phyloP scores from a whole-genome alignment of 2,329 filamentous ascomycete species.

The Xylaria sp. region DNA sequence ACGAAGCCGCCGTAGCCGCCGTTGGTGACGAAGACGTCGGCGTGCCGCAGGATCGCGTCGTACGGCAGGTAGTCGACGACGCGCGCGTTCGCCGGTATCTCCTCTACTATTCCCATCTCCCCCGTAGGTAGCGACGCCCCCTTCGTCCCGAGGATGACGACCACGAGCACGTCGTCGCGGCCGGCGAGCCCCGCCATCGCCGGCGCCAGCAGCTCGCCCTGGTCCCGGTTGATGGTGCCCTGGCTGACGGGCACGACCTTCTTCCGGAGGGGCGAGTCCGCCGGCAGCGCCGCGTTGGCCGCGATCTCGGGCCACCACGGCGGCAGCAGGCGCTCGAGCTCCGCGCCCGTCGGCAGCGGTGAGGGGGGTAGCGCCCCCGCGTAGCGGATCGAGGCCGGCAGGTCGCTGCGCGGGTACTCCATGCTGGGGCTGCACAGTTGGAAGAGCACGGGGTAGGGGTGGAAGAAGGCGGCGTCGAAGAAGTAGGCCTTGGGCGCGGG shows the following conservation, averaged over 20 bases:
- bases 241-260: constrained; percentile 51
- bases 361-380: constrained; percentile 46
- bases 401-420: constrained; percentile 40
- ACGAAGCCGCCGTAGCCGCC: constrained; percentile 42
- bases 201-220: constrained; percentile 48
- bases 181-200: constrained; percentile 46
- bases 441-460: constrained; percentile 39
- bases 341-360: constrained; percentile 31
- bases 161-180: constrained; percentile 43
- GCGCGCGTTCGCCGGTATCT: constrained; percentile 45
- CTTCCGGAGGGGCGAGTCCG: constrained; percentile 28
- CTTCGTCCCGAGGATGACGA: constrained; percentile 38
- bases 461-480: constrained; percentile 35
- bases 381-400: constrained; percentile 45
- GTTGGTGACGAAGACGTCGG: constrained; percentile 34
- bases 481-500: constrained; percentile 16
- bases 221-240: constrained; percentile 47
- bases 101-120: no score
- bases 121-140: constrained; percentile 35
- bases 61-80: constrained; percentile 53
- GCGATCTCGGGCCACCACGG: constrained; percentile 50
- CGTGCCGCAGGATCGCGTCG: constrained; percentile 47
- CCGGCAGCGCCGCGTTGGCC: constrained; percentile 28
- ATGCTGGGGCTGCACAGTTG: constrained; percentile 41
- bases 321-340: no score